Evolutionary conservation across 345 rosid species (phyloP), one percentile per base, ranked within the genome.

Genomic region (Stellera chamaejasme): DNA sequence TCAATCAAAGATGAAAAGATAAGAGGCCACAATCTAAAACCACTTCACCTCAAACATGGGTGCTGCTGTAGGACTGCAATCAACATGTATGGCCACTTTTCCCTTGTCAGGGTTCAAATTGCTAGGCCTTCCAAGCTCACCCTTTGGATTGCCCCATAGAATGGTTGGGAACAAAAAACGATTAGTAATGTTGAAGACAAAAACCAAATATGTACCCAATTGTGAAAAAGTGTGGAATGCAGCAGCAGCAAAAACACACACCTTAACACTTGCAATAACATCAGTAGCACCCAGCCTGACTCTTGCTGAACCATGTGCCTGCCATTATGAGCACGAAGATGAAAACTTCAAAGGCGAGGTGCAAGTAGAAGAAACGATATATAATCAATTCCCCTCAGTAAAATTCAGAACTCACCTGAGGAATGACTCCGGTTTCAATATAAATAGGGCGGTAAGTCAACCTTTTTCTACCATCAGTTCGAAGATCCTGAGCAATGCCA

Each of bases 261-360:
- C 97, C 97, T 93, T 93, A 56, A 89, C 95, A 73, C 94, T 75
- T 14, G 97, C 96, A 83, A 93, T 83, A 59, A 89, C 96, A 72
- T 93, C 92, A 4, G 92, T 89, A 45, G 77, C 82, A 54, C 95
- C 97, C 19, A 89, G 63, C 58, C 72, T 75, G 16, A 93, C 84
- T 68, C 88, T 82, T 16, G 97, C 88, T 5, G 97, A 93, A 59
- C 92, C 99, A 75, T 89, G 80, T 46, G 99, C 97, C 96, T 93
- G 67, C 36, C 62, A 49, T 23, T 48, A 13, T 48, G 52, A 25
- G 13, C 42, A 10, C 16, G 10, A 61, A 56, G 41, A 62, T 42
- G 5, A 13, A 25, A 16, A 12, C 3, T 54, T 43, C 12, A 53
- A 62, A 53, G 43, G 19, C 59, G 36, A 50, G 15, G 6, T 23